phyloP scores from a whole-genome alignment of 2,329 filamentous ascomycete genomes.

The Pezicula rhizophila region DNA sequence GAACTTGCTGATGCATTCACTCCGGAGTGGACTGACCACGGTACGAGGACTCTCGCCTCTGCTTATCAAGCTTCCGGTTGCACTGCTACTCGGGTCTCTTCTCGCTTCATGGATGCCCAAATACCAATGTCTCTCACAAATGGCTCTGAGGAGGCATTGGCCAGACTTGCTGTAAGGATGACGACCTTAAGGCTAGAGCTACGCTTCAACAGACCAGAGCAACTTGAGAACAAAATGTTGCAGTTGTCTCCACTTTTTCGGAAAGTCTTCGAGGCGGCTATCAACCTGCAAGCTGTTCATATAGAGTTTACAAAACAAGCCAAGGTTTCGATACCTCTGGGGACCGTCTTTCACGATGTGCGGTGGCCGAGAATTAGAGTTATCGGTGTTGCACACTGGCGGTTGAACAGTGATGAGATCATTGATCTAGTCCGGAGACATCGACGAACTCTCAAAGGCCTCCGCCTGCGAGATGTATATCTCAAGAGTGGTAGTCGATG shows the following conservation, averaged over 20 bases:
- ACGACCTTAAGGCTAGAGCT: constrained; percentile 58
- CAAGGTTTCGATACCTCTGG: constrained; percentile 50
- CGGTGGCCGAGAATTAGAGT: constrained; percentile 55
- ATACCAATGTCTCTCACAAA: constrained; percentile 46
- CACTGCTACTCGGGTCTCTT: constrained; percentile 35
- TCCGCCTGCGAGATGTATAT: constrained; percentile 54
- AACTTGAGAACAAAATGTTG: constrained; percentile 51
- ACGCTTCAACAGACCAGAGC: constrained; percentile 41
- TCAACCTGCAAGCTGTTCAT: constrained; percentile 56
- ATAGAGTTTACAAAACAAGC: constrained; percentile 55
- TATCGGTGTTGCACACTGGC: constrained; percentile 61
- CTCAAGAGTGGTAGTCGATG: constrained; percentile 54
- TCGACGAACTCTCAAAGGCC: constrained; percentile 46
- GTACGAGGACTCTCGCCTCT: constrained; percentile 49
- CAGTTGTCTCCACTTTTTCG: constrained; percentile 52
- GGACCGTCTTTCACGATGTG: constrained; percentile 56
- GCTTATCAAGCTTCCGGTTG: constrained; percentile 51
- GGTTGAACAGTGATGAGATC: constrained; percentile 53
- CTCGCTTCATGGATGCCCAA: constrained; percentile 56
- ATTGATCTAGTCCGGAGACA: constrained; percentile 51
- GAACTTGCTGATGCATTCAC: constrained; percentile 37
- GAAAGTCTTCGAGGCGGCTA: constrained; percentile 50
- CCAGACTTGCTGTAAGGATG: constrained; percentile 47
- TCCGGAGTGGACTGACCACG: constrained; percentile 54
- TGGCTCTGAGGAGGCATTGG: constrained; percentile 39